A percentile compares a stretch with the other conserved stretches of the same genome.
Conservation (phyloP, 768 basidiomycete genomes). For the Lentinula aciculospora region DNA sequence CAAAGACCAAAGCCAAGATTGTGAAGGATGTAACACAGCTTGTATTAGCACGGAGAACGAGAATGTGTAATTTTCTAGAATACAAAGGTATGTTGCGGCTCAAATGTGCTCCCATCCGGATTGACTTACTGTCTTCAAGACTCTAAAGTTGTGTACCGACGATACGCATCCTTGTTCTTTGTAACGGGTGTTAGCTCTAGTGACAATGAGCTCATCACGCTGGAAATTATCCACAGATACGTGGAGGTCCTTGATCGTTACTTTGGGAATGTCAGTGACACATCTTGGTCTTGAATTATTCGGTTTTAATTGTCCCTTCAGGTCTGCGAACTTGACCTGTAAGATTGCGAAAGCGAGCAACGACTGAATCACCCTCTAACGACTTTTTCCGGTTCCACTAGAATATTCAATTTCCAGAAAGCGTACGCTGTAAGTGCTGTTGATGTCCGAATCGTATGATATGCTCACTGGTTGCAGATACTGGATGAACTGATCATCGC, state of each 20-base stretch:
- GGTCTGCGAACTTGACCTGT: constrained; percentile 94
- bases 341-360: constrained; percentile 18
- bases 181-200: constrained; percentile 76
- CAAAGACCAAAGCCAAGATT: constrained; percentile 83
- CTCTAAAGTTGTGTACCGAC: constrained; percentile 84
- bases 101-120: constrained; percentile 19
- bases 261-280: constrained; percentile 79
- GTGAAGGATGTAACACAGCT: constrained; percentile 94
- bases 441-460: constrained; percentile 10
- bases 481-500: constrained; percentile 91
- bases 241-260: constrained; percentile 89
- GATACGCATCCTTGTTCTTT: constrained; percentile 96
- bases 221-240: constrained; percentile 93
- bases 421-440: constrained; percentile 68
- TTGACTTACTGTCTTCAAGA: constrained; percentile 50
- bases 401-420: constrained; percentile 97
- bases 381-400: constrained; percentile 20
- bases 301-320: constrained; percentile 17
- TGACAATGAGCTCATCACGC: constrained; percentile 89
- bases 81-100: constrained; percentile 75
- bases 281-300: not conserved
- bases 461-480: constrained; percentile 40
- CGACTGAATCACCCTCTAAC: not conserved
- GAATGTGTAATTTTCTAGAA: constrained; percentile 96
- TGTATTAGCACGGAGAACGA: constrained; percentile 78